Percentiles rank a stretch among this genome's conserved stretches.
phyloP scores from a whole-genome alignment of 108 stramenopile genomes.

The Fistulifera pelliculosa region DNA sequence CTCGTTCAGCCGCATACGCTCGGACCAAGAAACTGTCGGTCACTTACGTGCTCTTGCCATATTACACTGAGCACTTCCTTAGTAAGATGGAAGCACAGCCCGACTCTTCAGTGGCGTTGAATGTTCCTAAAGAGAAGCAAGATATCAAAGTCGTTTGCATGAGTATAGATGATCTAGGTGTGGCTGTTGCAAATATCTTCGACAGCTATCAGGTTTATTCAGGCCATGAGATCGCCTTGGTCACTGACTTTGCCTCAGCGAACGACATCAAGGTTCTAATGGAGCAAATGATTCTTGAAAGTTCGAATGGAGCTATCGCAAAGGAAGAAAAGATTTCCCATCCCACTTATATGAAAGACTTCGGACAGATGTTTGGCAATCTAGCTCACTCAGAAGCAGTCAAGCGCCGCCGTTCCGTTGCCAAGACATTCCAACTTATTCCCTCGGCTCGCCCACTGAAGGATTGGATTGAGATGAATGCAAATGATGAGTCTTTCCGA shows the following conservation, averaged over 20 bases:
- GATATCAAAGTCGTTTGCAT: conserved; percentile 33
- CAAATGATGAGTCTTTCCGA: conserved; percentile 36
- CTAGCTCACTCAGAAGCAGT: conserved; percentile 31
- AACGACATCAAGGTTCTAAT: conserved; percentile 27
- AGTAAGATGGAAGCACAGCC: conserved; percentile 15
- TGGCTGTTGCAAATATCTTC: conserved; percentile 50
- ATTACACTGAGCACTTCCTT: conserved; percentile 39
- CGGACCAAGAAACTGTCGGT: conserved; percentile 38
- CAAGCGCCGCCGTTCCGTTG: conserved; percentile 27
- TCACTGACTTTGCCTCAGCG: conserved; percentile 39
- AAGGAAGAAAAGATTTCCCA: conserved; percentile 10
- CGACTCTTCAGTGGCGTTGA: conserved; percentile 10
- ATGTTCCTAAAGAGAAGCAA: conserved; percentile 10
- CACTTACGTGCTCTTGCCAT: conserved; percentile 49
- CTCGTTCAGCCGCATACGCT: conserved; percentile 43
- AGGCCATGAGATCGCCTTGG: conserved; percentile 51
- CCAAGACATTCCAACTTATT: conserved; percentile 42
- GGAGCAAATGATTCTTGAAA: conserved; percentile 13
- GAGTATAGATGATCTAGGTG: conserved; percentile 52
- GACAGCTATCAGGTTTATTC: conserved; percentile 49
- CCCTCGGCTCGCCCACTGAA: conserved; percentile 30
- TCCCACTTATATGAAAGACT: conserved; percentile 48
- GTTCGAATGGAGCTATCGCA: conserved; percentile 5
- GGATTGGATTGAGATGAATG: conserved; percentile 45
- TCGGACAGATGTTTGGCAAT: conserved; percentile 43